Base-by-base conservation (phyloP, 2,329 filamentous ascomycete species). In the Fusarium pilosicola region DNA sequence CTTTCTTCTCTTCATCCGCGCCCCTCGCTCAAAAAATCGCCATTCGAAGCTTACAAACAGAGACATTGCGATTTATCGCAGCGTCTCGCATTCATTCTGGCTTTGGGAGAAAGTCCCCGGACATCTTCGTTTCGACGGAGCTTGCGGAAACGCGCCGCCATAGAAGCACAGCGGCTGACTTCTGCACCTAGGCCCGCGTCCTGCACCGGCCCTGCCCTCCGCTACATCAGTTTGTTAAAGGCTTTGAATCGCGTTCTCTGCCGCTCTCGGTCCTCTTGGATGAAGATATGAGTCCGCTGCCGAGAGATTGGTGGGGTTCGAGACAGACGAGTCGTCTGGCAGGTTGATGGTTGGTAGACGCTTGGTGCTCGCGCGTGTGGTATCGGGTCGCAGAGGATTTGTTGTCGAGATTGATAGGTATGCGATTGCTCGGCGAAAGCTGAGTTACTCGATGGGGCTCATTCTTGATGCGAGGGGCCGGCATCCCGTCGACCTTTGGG, bases 21-120 rank as follows among this genome's bases (percentile, higher is more conserved):
- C 81, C 93, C 91, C 94, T 97, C 95, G 95, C 89, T 95, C 94
- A 91, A 98, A 94, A 94, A 94, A 97, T 98, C 96, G 96, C 95
- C 93, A 91, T 97, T 97, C 95, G 93, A 97, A 98, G 96, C 95
- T 94, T 86, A 95, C 94, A 92, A 86, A 97, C 94, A 92, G 94
- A 93, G 88, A 89, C 81, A 61, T 69, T 70, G 67, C 58, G 58
- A 51, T 70, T 42, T 38, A 56, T 65, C 62, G 70, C 74, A 78
- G 78, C 79, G 76, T 83, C 76, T 84, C 64, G 20, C 24, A 52
- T 81, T 79, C 26, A 52, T 52, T 62, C 49, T 73, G 32, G 95
- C 95, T 98, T 98, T 96, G 95, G 96, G 96, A 97, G 96, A 98
- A 98, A 98, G 96, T 98, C 96, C 96, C 96, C 96, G 96, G 96